Evolutionary conservation across 768 basidiomycete genomes (phyloP).

Genomic region (Pilatotrama ljubarskyi): DNA sequence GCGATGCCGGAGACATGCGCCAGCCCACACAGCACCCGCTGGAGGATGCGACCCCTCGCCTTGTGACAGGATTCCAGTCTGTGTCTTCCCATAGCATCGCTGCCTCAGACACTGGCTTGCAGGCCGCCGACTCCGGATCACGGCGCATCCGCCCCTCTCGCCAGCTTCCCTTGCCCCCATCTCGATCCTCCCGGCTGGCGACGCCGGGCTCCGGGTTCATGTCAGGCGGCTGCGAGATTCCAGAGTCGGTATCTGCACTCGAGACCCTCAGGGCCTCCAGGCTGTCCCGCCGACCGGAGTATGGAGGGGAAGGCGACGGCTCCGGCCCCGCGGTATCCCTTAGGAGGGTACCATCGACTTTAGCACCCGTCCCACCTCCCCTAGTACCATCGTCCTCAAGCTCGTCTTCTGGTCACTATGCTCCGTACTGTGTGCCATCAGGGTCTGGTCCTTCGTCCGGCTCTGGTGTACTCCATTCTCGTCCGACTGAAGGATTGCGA

Average conservation of each 20-base stretch:
- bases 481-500: constrained; percentile 1
- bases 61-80: neutral
- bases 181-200: neutral
- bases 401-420: neutral
- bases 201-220: neutral
- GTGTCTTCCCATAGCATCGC: no score
- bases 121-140: no score
- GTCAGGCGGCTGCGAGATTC: neutral
- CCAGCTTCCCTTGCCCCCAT: constrained; percentile 10
- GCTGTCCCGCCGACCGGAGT: neutral
- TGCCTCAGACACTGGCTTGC: no score
- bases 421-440: neutral
- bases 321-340: neutral
- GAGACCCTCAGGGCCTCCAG: constrained; percentile 6
- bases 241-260: constrained; percentile 9
- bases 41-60: constrained; percentile 15
- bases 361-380: neutral
- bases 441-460: neutral
- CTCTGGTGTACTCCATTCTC: neutral
- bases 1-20: no score
- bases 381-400: constrained; percentile 1
- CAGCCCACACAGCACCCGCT: no score
- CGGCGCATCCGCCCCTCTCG: neutral
- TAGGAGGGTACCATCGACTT: no score
- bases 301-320: neutral